phyloP scores from a whole-genome alignment of 257 asterid species.

The Datura wrightii region DNA sequence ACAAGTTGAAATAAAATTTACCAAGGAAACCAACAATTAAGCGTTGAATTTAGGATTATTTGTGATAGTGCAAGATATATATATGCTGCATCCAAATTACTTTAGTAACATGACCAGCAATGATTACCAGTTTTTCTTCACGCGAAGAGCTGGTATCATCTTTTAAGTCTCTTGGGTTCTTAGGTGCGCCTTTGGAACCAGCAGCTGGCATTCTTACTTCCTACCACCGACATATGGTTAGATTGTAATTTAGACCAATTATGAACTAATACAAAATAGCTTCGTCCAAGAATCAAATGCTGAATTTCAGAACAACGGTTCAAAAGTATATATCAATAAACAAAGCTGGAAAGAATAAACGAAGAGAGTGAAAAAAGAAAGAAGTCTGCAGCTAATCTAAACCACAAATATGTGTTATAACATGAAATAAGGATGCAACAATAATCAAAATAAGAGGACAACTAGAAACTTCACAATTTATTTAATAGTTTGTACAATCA shows the following conservation, averaged over 20 bases:
- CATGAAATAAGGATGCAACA: not conserved
- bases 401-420: not conserved
- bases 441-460: not conserved
- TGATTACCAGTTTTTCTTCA: slow-evolving; percentile 81
- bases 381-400: not conserved
- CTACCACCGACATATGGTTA: slow-evolving; percentile 50
- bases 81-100: slow-evolving; percentile 21
- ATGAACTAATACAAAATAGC: slow-evolving; percentile 12
- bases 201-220: slow-evolving; percentile 98
- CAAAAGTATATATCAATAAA: slow-evolving; percentile 25
- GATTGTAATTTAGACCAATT: slow-evolving; percentile 29
- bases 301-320: slow-evolving; percentile 23
- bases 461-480: not conserved
- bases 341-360: not conserved
- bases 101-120: slow-evolving; percentile 28
- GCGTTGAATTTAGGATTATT: not conserved
- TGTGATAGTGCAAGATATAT: not conserved
- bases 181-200: slow-evolving; percentile 78
- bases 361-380: slow-evolving; percentile 20
- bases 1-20: slow-evolving; percentile 12
- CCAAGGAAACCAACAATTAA: not conserved
- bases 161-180: slow-evolving; percentile 82
- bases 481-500: not conserved
- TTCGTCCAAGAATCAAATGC: slow-evolving; percentile 13
- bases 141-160: slow-evolving; percentile 84